These are phyloP conservation scores for Mortierella alpina DNA, from an alignment of 192 early-diverging fungal species.

Conservation along the genomic window DNA sequence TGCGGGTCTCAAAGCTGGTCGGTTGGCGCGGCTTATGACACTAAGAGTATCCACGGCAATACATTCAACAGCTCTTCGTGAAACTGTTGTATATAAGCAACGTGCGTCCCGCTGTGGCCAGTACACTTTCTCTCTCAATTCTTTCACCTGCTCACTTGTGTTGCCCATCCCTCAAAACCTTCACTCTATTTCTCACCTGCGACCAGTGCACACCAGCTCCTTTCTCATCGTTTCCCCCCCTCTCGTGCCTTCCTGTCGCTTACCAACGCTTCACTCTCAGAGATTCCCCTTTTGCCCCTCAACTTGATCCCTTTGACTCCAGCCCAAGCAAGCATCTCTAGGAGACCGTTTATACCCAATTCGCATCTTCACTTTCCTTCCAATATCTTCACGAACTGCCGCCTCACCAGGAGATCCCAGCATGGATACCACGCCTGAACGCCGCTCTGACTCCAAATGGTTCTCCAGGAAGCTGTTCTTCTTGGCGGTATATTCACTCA, in stretches of 20 bases:
- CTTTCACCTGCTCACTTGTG: background rate
- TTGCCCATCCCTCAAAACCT: background rate
- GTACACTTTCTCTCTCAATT: background rate
- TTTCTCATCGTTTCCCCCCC: background rate
- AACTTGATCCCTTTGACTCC: too few species aligned
- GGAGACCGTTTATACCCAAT: background rate
- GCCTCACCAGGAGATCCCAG: background rate
- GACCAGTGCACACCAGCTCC: background rate
- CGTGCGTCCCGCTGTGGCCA: too few species aligned
- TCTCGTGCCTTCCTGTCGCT: background rate
- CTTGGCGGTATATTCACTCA: conserved; percentile 33
- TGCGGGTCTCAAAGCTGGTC: too few species aligned
- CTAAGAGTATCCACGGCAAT: too few species aligned
- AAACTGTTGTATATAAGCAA: too few species aligned
- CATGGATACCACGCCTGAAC: background rate
- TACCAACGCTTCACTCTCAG: background rate
- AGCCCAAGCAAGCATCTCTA: background rate
- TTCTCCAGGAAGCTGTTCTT: conserved; percentile 16
- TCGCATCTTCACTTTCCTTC: too few species aligned
- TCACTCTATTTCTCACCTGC: background rate
- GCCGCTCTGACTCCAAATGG: background rate
- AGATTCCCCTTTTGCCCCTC: too few species aligned
- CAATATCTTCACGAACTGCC: background rate
- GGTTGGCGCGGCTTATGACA: too few species aligned
- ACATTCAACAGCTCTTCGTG: too few species aligned